These are phyloP conservation scores for Penicillium paneum DNA, from an alignment of 2,329 filamentous ascomycete genomes.

Conservation along the genomic window DNA sequence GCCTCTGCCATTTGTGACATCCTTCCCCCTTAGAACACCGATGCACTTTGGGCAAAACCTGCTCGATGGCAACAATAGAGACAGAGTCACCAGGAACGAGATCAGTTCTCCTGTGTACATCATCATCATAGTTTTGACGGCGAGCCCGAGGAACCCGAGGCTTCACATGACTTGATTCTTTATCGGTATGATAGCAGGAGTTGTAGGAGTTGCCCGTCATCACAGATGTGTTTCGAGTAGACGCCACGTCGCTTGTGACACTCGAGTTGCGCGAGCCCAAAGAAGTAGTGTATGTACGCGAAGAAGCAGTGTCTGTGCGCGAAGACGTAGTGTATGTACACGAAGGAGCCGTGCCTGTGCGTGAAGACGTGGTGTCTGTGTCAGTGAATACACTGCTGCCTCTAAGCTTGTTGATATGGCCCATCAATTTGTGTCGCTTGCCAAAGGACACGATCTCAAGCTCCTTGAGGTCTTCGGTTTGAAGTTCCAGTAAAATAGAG, in stretches of 20 bases:
- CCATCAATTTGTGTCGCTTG: constrained; percentile 60
- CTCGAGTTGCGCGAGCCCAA: constrained; percentile 4
- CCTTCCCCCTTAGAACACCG: constrained; percentile 81
- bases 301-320: neutral
- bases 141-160: constrained; percentile 24
- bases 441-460: constrained; percentile 62
- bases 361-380: neutral
- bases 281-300: neutral
- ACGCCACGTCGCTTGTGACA: constrained; percentile 5
- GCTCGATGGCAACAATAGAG: constrained; percentile 89
- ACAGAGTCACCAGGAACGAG: constrained; percentile 70
- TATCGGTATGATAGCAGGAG: neutral
- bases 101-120: neutral
- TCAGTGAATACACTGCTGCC: constrained; percentile 17
- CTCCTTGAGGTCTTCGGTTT: constrained; percentile 67
- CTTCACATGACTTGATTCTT: neutral
- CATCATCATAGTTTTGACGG: constrained; percentile 12
- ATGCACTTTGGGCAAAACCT: constrained; percentile 80
- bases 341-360: neutral
- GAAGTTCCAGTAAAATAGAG: constrained; percentile 79
- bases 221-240: constrained; percentile 8
- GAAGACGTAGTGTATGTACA: neutral
- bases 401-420: constrained; percentile 54
- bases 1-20: constrained; percentile 76
- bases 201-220: neutral